Percentiles rank a stretch among this genome's conserved stretches.
phyloP scores from a whole-genome alignment of 305 asterid genomes.

The Fraxinus platypoda region DNA sequence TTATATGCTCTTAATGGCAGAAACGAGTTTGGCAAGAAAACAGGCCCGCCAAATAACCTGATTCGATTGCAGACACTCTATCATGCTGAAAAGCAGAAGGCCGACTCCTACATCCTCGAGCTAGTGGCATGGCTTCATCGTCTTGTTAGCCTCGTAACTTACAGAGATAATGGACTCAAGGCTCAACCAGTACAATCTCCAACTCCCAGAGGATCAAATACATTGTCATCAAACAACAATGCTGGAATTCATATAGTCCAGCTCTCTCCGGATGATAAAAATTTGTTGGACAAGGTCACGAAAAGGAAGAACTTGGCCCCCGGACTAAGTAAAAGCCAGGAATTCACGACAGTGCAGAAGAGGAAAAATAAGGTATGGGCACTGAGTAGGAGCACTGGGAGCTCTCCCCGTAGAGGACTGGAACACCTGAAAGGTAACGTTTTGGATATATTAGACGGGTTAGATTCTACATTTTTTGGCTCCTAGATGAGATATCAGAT shows the following conservation, averaged over 20 bases:
- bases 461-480: constrained; percentile 60
- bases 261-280: constrained; percentile 62
- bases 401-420: constrained; percentile 62
- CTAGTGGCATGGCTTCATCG: constrained; percentile 84
- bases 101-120: constrained; percentile 70
- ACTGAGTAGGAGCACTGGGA: constrained; percentile 75
- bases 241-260: constrained; percentile 22
- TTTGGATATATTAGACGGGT: constrained; percentile 85
- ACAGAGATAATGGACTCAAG: constrained; percentile 58
- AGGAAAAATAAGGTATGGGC: constrained; percentile 52
- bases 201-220: constrained; percentile 37
- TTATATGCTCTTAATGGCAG: constrained; percentile 37
- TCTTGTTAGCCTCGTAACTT: constrained; percentile 68
- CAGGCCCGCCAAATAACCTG: constrained; percentile 37
- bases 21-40: constrained; percentile 72
- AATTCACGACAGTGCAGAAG: constrained; percentile 45
- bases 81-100: constrained; percentile 80
- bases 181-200: constrained; percentile 50
- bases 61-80: constrained; percentile 87
- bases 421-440: constrained; percentile 49
- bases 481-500: constrained; percentile 31
- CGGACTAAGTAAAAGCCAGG: constrained; percentile 87
- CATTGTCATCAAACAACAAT: not conserved
- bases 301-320: constrained; percentile 50
- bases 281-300: constrained; percentile 67